Percentiles rank a stretch among this genome's conserved stretches.
These are phyloP conservation scores for Allium sativum DNA, from an alignment of 106 monocot species.

Conservation along the genomic window DNA sequence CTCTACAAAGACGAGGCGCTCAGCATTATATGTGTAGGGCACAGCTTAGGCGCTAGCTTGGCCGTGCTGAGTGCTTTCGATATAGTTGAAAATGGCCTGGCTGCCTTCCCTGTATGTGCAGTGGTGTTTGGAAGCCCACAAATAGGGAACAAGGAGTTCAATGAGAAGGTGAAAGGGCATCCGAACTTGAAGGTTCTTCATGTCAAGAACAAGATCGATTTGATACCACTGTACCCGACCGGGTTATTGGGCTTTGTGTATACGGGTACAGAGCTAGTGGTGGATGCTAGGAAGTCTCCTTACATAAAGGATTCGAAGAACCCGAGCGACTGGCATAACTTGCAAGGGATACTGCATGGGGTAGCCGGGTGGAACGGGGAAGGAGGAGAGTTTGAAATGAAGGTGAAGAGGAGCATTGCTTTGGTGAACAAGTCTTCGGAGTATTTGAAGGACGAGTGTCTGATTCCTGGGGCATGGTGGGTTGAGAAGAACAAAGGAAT, in stretches of 20 bases:
- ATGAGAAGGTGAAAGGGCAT: constrained; percentile 12
- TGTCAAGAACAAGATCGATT: constrained; percentile 42
- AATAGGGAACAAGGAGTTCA: constrained; percentile 58
- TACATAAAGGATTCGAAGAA: constrained; percentile 53
- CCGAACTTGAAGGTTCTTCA: constrained; percentile 36
- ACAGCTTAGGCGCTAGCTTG: constrained; percentile 74
- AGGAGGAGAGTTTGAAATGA: constrained; percentile 47
- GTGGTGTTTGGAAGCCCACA: constrained; percentile 73
- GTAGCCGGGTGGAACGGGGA: constrained; percentile 61
- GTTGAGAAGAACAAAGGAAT: constrained; percentile 86
- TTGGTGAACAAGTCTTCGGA: constrained; percentile 67
- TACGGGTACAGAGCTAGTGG: constrained; percentile 37
- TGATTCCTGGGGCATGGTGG: constrained; percentile 66
- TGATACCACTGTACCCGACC: constrained; percentile 58
- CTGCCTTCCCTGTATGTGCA: constrained; percentile 43
- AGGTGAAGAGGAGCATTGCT: constrained; percentile 52
- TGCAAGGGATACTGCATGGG: constrained; percentile 68
- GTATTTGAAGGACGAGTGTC: constrained; percentile 46
- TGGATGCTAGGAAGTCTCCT: constrained; percentile 41
- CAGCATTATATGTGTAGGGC: constrained; percentile 71
- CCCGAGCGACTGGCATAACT: constrained; percentile 47
- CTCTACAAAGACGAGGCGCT: constrained; percentile 48
- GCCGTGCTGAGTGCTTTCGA: constrained; percentile 61
- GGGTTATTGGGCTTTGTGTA: constrained; percentile 34
- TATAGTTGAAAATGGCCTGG: constrained; percentile 37